Conservation (phyloP, 345 rosid genomes). For the Citrus inodora region DNA sequence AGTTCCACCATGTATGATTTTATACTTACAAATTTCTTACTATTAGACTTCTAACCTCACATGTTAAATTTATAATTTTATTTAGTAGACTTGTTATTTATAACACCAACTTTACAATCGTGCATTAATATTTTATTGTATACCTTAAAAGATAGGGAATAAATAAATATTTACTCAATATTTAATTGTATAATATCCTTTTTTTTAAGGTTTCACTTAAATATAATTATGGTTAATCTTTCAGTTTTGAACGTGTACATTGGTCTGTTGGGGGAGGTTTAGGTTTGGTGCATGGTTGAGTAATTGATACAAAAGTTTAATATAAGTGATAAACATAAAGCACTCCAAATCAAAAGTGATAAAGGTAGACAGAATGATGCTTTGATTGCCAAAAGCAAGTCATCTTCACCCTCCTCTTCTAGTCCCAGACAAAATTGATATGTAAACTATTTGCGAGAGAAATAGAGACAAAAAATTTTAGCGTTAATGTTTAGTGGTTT, state of each 20-base stretch:
- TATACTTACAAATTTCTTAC: too few relatives aligned
- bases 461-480: not conserved
- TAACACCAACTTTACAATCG: too few relatives aligned
- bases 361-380: slow-evolving; percentile 10
- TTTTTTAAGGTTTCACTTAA: too few relatives aligned
- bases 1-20: too few relatives aligned
- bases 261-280: not conserved
- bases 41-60: too few relatives aligned
- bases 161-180: too few relatives aligned
- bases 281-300: slow-evolving; percentile 1
- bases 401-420: not conserved
- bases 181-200: too few relatives aligned
- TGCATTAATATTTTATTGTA: too few relatives aligned
- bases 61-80: too few relatives aligned
- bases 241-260: not conserved
- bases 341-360: not conserved
- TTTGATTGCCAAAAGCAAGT: slow-evolving; percentile 16
- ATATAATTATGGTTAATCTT: not conserved
- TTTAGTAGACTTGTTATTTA: too few relatives aligned
- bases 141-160: too few relatives aligned
- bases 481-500: not conserved
- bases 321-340: not conserved
- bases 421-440: not conserved
- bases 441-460: not conserved
- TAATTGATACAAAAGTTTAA: slow-evolving; percentile 14